Evolutionary conservation across 768 basidiomycete species (phyloP).

Genomic region (Clavulina sp.): DNA sequence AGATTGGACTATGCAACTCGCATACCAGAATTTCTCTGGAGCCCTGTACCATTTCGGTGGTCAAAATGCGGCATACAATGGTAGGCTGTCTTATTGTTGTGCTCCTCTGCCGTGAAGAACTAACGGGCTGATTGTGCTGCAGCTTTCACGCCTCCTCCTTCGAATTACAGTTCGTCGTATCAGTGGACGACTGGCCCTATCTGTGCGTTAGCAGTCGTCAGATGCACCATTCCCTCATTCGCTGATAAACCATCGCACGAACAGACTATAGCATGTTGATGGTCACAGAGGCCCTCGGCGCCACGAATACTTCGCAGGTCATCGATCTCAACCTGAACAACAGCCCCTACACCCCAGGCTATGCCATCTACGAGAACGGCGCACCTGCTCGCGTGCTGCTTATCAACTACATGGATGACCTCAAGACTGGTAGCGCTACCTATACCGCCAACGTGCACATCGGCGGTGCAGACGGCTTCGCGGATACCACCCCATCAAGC

Average conservation of each 20-base stretch:
- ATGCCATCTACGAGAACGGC: constrained; percentile 33
- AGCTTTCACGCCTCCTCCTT: not conserved
- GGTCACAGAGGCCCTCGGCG: constrained; percentile 30
- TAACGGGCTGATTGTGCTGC: not conserved
- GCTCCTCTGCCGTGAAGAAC: not conserved
- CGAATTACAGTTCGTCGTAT: not conserved
- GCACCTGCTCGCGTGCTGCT: constrained; percentile 13
- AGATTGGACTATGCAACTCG: constrained; percentile 34
- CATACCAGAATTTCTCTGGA: constrained; percentile 28
- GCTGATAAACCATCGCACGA: constrained; percentile 24
- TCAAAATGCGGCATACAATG: constrained; percentile 34
- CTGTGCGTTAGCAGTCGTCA: constrained; percentile 18
- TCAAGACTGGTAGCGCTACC: not conserved
- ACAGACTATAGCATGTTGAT: constrained; percentile 30
- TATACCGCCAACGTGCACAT: constrained; percentile 6
- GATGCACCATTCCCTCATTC: constrained; percentile 20
- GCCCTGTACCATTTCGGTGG: constrained; percentile 33
- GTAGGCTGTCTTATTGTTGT: constrained; percentile 18
- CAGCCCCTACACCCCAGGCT: constrained; percentile 27
- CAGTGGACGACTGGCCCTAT: constrained; percentile 30
- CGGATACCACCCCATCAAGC: not conserved
- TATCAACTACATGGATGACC: constrained; percentile 8
- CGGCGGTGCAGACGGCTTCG: constrained; percentile 5
- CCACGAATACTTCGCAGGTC: constrained; percentile 25
- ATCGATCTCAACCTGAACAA: constrained; percentile 24